Evolutionary conservation across 345 rosid species (phyloP), one percentile per base, ranked within the genome.

Genomic region (Eucalyptus lansdowneana): DNA sequence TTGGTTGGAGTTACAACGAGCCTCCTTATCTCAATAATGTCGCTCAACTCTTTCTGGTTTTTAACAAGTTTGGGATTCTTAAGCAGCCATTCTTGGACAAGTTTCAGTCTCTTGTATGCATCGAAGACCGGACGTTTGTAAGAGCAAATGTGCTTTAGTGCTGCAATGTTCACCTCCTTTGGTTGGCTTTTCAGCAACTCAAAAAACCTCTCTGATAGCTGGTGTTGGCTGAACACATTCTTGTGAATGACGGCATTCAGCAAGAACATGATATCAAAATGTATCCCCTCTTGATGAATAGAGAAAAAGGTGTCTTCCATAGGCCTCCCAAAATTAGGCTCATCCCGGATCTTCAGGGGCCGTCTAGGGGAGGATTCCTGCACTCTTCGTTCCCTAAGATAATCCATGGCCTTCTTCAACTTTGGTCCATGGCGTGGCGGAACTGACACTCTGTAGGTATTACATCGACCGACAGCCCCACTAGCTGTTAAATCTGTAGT

Each of bases 401-500:
- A 96, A 50, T 87, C 86, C 89, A 95, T 87, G 25, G 95, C 94
- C 65, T 91, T 95, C 60, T 56, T 89, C 93, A 96, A 85, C 92
- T 95, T 96, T 72, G 5, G 60, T 69, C 95, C 97, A 90, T 95
- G 93, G 87, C 97, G 97, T 65, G 98, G 94, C 40, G 95, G 93
- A 40, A 96, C 91, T 47, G 93, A 93, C 88, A 96, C 90, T 90
- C 96, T 92, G 88, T 95, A 97, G 27, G 92, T 91, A 87, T 93
- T 94, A 86, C 98, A 95, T 10, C 98, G 97, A 88, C 98, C 98
- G 81, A 97, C 90, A 60, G 98, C 97, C 31, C 99, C 97, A 89
- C 93, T 92, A 40, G 91, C 92, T 10, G 98, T 96, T 87, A 96
- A 95, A 94, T 97, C 99, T 56, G 98, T 96, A 60, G 99, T 96